These are phyloP conservation scores for Umbelopsis vinacea DNA, from an alignment of 192 early-diverging fungal species.

Conservation along the genomic window DNA sequence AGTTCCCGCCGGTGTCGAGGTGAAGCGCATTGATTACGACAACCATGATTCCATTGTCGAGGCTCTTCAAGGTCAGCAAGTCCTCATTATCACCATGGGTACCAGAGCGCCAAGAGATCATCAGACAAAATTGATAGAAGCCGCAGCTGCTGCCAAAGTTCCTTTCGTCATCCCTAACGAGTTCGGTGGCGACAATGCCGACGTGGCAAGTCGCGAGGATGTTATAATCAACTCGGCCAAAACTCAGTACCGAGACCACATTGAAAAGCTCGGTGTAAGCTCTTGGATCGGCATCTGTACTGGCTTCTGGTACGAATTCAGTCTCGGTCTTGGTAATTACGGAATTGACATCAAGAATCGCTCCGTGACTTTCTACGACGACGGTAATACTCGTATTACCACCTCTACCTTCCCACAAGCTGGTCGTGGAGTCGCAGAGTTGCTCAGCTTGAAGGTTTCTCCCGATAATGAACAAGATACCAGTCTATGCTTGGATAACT, in stretches of 20 bases:
- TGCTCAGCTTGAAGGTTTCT: neutral
- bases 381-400: neutral
- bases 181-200: neutral
- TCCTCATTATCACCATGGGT: neutral
- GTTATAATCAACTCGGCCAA: neutral
- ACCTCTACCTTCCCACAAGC: neutral
- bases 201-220: neutral
- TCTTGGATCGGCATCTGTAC: neutral
- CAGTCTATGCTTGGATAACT: neutral
- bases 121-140: neutral
- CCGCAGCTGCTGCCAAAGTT: neutral
- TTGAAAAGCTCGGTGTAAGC: slow-evolving; percentile 7
- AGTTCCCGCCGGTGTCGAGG: neutral
- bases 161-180: neutral
- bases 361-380: neutral
- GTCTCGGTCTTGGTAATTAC: neutral
- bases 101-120: neutral
- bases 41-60: neutral
- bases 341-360: slow-evolving; percentile 6
- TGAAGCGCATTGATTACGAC: neutral
- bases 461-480: slow-evolving; percentile 7
- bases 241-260: neutral
- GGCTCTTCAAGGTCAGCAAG: neutral
- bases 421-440: neutral
- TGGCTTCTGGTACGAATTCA: neutral